Base-by-base conservation (phyloP, 768 basidiomycete species). In the Cystoderma amianthinum region DNA sequence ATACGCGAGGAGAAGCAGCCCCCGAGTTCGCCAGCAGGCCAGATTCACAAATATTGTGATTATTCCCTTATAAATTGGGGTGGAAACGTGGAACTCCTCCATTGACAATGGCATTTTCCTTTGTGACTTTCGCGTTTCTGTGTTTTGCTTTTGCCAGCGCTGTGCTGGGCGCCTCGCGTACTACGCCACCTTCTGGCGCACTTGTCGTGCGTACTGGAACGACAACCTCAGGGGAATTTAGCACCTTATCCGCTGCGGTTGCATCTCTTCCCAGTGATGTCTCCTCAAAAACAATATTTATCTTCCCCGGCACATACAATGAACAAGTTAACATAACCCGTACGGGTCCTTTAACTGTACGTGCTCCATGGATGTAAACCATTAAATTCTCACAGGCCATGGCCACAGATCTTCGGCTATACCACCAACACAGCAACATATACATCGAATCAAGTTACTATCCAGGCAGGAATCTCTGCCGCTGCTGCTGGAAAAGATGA, bases 381-480 rank as follows among this genome's bases (percentile, higher is more conserved):
- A 25, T 4, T 32, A 43, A 4, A 13, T 15, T n/a, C n/a, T n/a
- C n/a, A n/a, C n/a, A n/a, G 2, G 35, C 28, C 6, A 19, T 17
- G 3, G 5, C 20, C 25, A 2, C 23, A 72, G 71, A 65, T 71
- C 19, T 70, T 58, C 43, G 71, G 69, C 2, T 72, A 67, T 47
- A 71, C 70, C 1, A 62, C 58, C 3, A 59, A 69, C 50, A 67
- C 68, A 0, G 46, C 58, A 4, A 54, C 57, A n/a, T 69, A 68
- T 48, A 52, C 52, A 12, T 49, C 48, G 13, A 73, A 73, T 47
- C 56, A 63, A 46, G 70, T 60, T 5, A 68, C 53, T 11, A 56
- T 73, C 30, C 57, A 64, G 20, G 63, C 63, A 5, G 63, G 51
- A 16, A 36, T 57, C 9, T 54, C 58, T 5, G 59, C 59, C 11